phyloP scores from a whole-genome alignment of 1,284 basidiomycete genomes.

The Boletus mariae region DNA sequence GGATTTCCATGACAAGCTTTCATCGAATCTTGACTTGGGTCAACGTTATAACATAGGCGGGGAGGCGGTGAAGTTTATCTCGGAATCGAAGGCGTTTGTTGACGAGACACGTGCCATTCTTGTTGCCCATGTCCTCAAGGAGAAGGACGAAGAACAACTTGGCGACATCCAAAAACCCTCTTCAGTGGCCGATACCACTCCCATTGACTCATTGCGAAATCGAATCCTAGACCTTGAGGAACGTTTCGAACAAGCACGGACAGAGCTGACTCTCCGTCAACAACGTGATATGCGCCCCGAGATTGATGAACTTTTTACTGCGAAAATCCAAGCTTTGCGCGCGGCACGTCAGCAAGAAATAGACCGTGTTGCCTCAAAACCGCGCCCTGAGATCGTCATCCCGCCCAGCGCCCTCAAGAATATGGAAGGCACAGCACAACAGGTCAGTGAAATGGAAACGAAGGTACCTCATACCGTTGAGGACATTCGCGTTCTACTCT shows the following conservation, averaged over 20 bases:
- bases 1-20: conserved; percentile 19
- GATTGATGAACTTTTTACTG: conserved; percentile 20
- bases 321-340: conserved; percentile 22
- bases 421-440: conserved; percentile 20
- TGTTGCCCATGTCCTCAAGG: conserved; percentile 20
- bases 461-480: conserved; percentile 24
- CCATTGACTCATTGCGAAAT: conserved; percentile 13
- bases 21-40: conserved; percentile 27
- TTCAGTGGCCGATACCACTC: not conserved
- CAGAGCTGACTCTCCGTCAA: conserved; percentile 29
- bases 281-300: conserved; percentile 18
- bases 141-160: conserved; percentile 6
- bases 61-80: conserved; percentile 21
- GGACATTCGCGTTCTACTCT: conserved; percentile 26
- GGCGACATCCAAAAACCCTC: conserved; percentile 1
- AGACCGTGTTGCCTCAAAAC: conserved; percentile 13
- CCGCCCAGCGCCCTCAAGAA: conserved; percentile 12
- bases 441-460: conserved; percentile 20
- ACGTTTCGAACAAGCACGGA: conserved; percentile 30
- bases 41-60: conserved; percentile 27
- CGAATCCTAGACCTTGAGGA: conserved; percentile 26
- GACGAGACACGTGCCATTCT: conserved; percentile 25
- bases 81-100: conserved; percentile 26
- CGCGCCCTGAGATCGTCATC: conserved; percentile 23
- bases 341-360: conserved; percentile 22